Conservation (phyloP, 768 basidiomycete species). For the Pulveroboletus sp. region DNA sequence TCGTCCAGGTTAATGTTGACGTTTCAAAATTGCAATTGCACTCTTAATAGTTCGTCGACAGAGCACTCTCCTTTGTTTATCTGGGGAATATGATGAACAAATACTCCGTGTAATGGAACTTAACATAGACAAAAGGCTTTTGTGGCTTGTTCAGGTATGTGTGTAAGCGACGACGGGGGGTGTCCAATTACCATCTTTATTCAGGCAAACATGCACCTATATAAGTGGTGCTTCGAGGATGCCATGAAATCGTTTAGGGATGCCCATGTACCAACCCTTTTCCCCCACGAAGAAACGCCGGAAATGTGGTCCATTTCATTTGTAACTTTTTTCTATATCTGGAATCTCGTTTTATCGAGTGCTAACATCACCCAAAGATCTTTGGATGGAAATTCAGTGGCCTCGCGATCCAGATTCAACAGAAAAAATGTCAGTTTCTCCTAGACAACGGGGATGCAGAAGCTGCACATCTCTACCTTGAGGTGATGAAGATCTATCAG, state of each 20-base stretch:
- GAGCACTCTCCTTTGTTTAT: slow-evolving; percentile 12
- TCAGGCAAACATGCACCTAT: slow-evolving; percentile 17
- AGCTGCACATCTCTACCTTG: slow-evolving; percentile 7
- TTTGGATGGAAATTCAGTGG: slow-evolving; percentile 23
- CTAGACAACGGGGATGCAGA: neutral
- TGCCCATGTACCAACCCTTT: slow-evolving; percentile 7
- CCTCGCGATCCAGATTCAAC: slow-evolving; percentile 13
- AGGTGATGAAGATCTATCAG: slow-evolving; percentile 6
- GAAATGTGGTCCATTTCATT: slow-evolving; percentile 16
- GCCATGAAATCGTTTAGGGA: slow-evolving; percentile 9
- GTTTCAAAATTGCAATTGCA: neutral
- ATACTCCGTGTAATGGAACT: neutral
- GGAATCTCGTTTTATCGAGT: neutral
- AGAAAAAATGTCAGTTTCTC: slow-evolving; percentile 10
- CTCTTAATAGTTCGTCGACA: neutral
- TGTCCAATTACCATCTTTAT: neutral
- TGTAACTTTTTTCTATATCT: neutral
- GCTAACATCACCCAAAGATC: slow-evolving; percentile 6
- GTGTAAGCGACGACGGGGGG: neutral
- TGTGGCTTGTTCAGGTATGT: slow-evolving; percentile 15
- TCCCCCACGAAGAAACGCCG: slow-evolving; percentile 10
- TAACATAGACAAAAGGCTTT: neutral
- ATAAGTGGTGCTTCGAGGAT: neutral
- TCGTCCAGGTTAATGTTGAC: slow-evolving; percentile 10
- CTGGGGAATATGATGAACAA: slow-evolving; percentile 7